Conservation (phyloP, 495 filamentous ascomycete species). For the Bathelium albidoporum region DNA sequence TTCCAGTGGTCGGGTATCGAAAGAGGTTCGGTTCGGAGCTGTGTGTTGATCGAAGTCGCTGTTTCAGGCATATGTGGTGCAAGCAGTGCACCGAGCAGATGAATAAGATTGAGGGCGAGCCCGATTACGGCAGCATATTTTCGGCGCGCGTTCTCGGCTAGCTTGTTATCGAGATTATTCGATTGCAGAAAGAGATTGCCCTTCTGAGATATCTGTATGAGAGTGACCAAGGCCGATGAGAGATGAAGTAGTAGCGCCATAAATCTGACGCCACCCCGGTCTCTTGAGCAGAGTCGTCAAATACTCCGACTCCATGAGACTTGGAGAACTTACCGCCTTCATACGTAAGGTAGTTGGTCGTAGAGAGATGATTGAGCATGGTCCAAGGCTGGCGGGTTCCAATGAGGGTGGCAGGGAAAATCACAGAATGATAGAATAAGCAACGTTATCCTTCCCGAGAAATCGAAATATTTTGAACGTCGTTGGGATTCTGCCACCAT, state of each 20-base stretch:
- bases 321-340: conserved; percentile 93
- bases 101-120: conserved; percentile 61
- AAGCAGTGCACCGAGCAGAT: conserved; percentile 62
- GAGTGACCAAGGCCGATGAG: conserved; percentile 65
- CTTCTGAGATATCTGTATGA: conserved; percentile 57
- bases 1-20: conserved; percentile 63
- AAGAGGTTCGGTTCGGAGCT: conserved; percentile 53
- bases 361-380: conserved; percentile 72
- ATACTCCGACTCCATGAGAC: conserved; percentile 76
- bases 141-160: conserved; percentile 58
- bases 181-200: conserved; percentile 74
- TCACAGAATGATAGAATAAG: conserved; percentile 68
- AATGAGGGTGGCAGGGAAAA: conserved; percentile 78
- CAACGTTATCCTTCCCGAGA: conserved; percentile 90
- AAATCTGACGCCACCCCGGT: conserved; percentile 74
- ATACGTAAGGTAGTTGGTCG: conserved; percentile 90
- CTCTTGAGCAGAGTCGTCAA: conserved; percentile 78
- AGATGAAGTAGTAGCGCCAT: conserved; percentile 85
- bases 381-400: conserved; percentile 80
- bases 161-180: conserved; percentile 70
- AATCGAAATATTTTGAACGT: conserved; percentile 86
- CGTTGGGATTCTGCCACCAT: conserved; percentile 84
- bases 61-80: conserved; percentile 78
- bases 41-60: conserved; percentile 56
- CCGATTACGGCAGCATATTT: conserved; percentile 67